These are phyloP conservation scores for Oryza australiensis DNA, from an alignment of 176 grass and related monocot genomes.

Conservation along the genomic window DNA sequence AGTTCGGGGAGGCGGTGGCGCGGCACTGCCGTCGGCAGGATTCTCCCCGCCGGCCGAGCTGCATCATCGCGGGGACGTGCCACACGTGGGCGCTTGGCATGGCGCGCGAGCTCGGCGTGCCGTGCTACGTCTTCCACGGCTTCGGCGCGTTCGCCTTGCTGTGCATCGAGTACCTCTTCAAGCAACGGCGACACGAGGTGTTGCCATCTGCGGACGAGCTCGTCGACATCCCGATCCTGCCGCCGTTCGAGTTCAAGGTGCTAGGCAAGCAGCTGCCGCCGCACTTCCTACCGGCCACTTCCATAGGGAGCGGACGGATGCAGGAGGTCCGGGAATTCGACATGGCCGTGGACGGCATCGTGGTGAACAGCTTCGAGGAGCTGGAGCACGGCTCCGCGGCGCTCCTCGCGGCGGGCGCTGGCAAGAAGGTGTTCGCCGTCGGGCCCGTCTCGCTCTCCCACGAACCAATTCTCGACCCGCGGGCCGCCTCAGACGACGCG, in stretches of 20 bases:
- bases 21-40: constrained; percentile 10
- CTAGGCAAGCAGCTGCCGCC: constrained; percentile 48
- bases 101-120: constrained; percentile 47
- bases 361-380: constrained; percentile 78
- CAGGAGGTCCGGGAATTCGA: constrained; percentile 40
- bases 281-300: constrained; percentile 6
- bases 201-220: constrained; percentile 27
- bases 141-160: constrained; percentile 53
- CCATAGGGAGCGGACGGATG: background rate
- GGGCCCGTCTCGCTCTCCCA: constrained; percentile 60
- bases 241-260: constrained; percentile 43
- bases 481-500: constrained; percentile 8
- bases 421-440: constrained; percentile 47
- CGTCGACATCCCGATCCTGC: constrained; percentile 45
- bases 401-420: constrained; percentile 7
- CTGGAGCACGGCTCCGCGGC: constrained; percentile 61
- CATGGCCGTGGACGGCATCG: constrained; percentile 46
- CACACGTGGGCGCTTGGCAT: constrained; percentile 45
- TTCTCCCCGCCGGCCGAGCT: constrained; percentile 21
- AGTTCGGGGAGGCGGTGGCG: constrained; percentile 45
- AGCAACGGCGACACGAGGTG: constrained; percentile 37
- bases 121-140: constrained; percentile 77
- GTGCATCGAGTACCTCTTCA: constrained; percentile 54
- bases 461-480: background rate
- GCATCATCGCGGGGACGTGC: constrained; percentile 55